Evolutionary conservation across 139 green algal species (phyloP), one percentile per base, ranked within the genome.

Genomic region (Desmodesmus armatus): DNA sequence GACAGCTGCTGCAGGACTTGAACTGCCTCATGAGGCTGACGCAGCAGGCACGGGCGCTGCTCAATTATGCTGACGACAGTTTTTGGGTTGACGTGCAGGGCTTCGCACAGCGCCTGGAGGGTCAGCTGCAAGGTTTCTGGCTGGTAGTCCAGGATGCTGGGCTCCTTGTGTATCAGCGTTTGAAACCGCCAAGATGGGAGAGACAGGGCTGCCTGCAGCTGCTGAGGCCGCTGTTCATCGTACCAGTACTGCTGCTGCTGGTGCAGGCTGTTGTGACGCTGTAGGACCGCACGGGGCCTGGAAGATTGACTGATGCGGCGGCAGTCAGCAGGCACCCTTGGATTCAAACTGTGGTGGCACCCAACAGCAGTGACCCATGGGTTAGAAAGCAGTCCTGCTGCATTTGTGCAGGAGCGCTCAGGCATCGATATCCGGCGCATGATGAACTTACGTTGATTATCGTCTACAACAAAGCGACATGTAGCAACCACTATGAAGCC

Each of bases 231-330:
- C 33, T 40, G 15, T 31, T 49, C 15, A 15, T 80, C 31, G 49
- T 69, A 67, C 47, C 73, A 67, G 27, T 53, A 6, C 23, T 77
- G 69, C 35, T 80, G 73, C 73, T 80, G 73, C 47, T 49, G 31
- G 5, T 23, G 58, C n/a, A 2, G 40, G n/a, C 69, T 77, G 69
- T n/a, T 53, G 69, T n/a, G n/a, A n/a, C n/a, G n/a, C n/a, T n/a
- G n/a, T n/a, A n/a, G n/a, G n/a, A n/a, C n/a, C n/a, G n/a, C n/a
- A n/a, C n/a, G n/a, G n/a, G n/a, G n/a, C n/a, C n/a, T n/a, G n/a
- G n/a, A n/a, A n/a, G n/a, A n/a, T n/a, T n/a, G n/a, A n/a, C n/a
- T n/a, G n/a, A n/a, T n/a, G n/a, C n/a, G n/a, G n/a, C n/a, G n/a
- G n/a, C n/a, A n/a, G n/a, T n/a, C n/a, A n/a, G n/a, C n/a, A n/a